A percentile compares a stretch with the other conserved stretches of the same genome.
Evolutionary conservation across 1,284 basidiomycete species (phyloP).

Genomic region (Naganishia sp.): DNA sequence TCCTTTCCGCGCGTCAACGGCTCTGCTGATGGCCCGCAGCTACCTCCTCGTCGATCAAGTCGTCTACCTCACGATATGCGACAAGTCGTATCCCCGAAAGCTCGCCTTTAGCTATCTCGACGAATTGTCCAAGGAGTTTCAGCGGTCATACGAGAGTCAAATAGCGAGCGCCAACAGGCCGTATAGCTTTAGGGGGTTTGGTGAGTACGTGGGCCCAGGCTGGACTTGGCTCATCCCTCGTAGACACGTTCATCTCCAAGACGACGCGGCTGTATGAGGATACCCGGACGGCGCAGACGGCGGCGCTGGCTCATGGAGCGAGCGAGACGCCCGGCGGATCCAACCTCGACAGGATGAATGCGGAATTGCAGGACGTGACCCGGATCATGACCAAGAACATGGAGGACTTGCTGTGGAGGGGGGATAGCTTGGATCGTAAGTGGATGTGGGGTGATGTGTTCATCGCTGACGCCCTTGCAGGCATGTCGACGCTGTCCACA

Average conservation of each 20-base stretch:
- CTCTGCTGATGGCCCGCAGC: constrained; percentile 56
- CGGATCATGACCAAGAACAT: constrained; percentile 99
- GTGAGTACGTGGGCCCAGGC: constrained; percentile 56
- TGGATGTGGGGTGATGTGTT: constrained; percentile 8
- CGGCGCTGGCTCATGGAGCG: constrained; percentile 57
- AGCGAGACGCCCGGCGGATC: constrained; percentile 60
- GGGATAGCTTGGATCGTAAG: constrained; percentile 91
- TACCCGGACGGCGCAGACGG: constrained; percentile 76
- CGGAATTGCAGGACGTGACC: constrained; percentile 95
- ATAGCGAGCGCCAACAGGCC: constrained; percentile 82
- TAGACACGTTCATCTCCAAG: constrained; percentile 98
- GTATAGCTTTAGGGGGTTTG: constrained; percentile 94
- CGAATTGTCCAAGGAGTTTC: constrained; percentile 95
- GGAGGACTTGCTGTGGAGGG: constrained; percentile 97
- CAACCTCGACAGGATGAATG: constrained; percentile 84
- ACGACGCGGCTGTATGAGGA: constrained; percentile 94
- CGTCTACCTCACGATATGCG: constrained; percentile 91
- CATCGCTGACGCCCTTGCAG: constrained; percentile 53
- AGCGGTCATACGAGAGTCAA: constrained; percentile 83
- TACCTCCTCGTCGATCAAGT: constrained; percentile 93
- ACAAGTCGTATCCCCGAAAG: constrained; percentile 96
- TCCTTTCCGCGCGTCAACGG: constrained; percentile 23
- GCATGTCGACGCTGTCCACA: constrained; percentile 96
- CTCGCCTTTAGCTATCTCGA: constrained; percentile 97
- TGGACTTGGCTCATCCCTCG: background rate